These are phyloP conservation scores for Tephrocybe sp. DNA, from an alignment of 768 basidiomycete species.

Conservation along the genomic window DNA sequence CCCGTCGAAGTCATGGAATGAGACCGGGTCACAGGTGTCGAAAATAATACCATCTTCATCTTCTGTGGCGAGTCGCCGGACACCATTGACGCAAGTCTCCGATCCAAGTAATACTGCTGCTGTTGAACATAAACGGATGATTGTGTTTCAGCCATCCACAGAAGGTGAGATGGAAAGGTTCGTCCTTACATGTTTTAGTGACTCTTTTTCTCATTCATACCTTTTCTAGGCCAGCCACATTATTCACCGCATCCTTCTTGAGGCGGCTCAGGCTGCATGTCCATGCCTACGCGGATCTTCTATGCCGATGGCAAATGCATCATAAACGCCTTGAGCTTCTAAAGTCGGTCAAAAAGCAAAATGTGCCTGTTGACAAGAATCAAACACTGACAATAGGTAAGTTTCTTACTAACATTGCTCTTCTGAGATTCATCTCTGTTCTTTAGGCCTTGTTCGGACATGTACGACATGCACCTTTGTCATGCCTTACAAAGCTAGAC, in stretches of 20 bases:
- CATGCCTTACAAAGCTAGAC: constrained; percentile 28
- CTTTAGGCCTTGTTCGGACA: constrained; percentile 42
- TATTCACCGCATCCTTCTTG: constrained; percentile 36
- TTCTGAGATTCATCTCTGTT: background rate
- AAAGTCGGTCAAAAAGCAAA: constrained; percentile 49
- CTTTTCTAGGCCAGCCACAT: constrained; percentile 19
- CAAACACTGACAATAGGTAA: constrained; percentile 34
- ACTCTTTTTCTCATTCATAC: constrained; percentile 7
- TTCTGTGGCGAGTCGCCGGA: constrained; percentile 38
- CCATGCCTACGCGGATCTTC: constrained; percentile 68
- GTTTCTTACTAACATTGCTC: background rate
- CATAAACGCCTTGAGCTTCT: constrained; percentile 73
- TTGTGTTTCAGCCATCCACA: constrained; percentile 36
- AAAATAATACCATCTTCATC: constrained; percentile 39
- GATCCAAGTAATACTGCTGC: constrained; percentile 26
- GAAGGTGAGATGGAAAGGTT: constrained; percentile 17
- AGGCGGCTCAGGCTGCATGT: constrained; percentile 52
- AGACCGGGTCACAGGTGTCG: constrained; percentile 28
- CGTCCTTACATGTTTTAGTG: constrained; percentile 1
- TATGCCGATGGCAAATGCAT: constrained; percentile 70
- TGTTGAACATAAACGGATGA: constrained; percentile 24
- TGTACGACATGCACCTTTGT: constrained; percentile 43
- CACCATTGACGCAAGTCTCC: constrained; percentile 20
- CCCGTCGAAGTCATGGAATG: constrained; percentile 57
- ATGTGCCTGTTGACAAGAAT: constrained; percentile 14